A percentile compares a stretch with the other conserved stretches of the same genome.
phyloP scores from a whole-genome alignment of 345 rosid genomes.

The Mangifera indica region DNA sequence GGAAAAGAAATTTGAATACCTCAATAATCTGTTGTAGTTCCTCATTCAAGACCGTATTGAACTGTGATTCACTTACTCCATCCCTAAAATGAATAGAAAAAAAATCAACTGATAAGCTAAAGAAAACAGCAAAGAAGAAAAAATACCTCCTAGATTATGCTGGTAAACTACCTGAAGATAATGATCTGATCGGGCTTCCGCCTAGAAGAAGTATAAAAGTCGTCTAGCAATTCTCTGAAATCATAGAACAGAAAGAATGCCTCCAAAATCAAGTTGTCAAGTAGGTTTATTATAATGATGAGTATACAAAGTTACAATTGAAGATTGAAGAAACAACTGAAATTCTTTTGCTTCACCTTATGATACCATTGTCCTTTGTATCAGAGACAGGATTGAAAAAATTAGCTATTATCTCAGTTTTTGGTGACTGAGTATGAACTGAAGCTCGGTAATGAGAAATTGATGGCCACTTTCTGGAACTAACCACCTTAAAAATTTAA shows the following conservation, averaged over 20 bases:
- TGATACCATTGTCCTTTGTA: conserved; percentile 60
- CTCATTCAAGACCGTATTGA: conserved; percentile 47
- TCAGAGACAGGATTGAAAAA: conserved; percentile 57
- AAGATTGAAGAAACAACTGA: background rate
- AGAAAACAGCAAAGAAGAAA: background rate
- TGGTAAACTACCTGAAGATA: conserved; percentile 61
- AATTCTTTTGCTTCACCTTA: conserved; percentile 36
- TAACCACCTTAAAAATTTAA: conserved; percentile 42
- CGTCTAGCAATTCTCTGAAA: conserved; percentile 64
- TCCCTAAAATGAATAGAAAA: conserved; percentile 35
- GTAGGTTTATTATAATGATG: background rate
- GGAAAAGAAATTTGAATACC: conserved; percentile 21
- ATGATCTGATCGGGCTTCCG: conserved; percentile 81
- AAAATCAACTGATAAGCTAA: background rate
- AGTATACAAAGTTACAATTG: background rate
- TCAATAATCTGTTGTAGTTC: conserved; percentile 57
- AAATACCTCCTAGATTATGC: background rate
- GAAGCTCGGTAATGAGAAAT: conserved; percentile 77
- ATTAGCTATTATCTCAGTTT: conserved; percentile 79
- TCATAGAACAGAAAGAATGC: background rate
- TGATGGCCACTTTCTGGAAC: conserved; percentile 84
- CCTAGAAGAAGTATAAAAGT: conserved; percentile 66
- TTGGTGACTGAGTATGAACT: conserved; percentile 78
- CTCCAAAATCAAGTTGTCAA: background rate
- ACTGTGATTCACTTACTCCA: conserved; percentile 58